A percentile compares a stretch with the other conserved stretches of the same genome.
These are phyloP conservation scores for Penstemon barbatus DNA, from an alignment of 257 asterid genomes.

Conservation along the genomic window DNA sequence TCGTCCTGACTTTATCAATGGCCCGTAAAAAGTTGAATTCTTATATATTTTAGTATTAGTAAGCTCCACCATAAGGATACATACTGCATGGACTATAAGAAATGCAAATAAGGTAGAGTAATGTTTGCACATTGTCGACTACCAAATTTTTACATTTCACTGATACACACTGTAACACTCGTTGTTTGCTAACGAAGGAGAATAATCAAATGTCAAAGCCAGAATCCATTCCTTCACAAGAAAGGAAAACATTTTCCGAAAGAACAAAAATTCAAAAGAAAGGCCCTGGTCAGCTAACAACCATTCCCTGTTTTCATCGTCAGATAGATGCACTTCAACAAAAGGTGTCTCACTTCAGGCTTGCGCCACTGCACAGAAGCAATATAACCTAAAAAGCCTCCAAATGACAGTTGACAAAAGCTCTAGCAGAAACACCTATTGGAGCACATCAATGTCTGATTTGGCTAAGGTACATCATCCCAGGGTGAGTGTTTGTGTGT, in stretches of 20 bases:
- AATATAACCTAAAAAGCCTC: conserved; percentile 20
- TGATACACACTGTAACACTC: no score
- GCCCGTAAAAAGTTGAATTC: conserved; percentile 34
- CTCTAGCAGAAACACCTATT: conserved; percentile 21
- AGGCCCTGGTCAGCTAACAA: conserved; percentile 40
- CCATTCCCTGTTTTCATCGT: conserved; percentile 39
- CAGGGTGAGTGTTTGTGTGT: conserved; percentile 25
- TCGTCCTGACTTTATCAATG: conserved; percentile 73
- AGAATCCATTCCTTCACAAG: not conserved
- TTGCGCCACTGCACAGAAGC: conserved; percentile 29
- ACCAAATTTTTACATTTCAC: no score
- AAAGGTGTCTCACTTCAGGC: conserved; percentile 30
- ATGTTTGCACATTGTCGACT: not conserved
- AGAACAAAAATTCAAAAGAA: not conserved
- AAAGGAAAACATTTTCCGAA: not conserved
- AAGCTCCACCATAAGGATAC: not conserved
- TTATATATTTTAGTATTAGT: not conserved
- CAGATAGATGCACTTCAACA: conserved; percentile 43
- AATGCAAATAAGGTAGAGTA: not conserved
- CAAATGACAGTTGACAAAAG: conserved; percentile 26
- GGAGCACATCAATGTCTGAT: conserved; percentile 55
- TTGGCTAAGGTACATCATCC: conserved; percentile 60
- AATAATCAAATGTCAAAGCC: not conserved
- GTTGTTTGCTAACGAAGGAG: not conserved
- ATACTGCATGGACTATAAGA: not conserved